A percentile compares a stretch with the other conserved stretches of the same genome.
phyloP scores from a whole-genome alignment of 768 basidiomycete species.

The Amanita molliuscula region DNA sequence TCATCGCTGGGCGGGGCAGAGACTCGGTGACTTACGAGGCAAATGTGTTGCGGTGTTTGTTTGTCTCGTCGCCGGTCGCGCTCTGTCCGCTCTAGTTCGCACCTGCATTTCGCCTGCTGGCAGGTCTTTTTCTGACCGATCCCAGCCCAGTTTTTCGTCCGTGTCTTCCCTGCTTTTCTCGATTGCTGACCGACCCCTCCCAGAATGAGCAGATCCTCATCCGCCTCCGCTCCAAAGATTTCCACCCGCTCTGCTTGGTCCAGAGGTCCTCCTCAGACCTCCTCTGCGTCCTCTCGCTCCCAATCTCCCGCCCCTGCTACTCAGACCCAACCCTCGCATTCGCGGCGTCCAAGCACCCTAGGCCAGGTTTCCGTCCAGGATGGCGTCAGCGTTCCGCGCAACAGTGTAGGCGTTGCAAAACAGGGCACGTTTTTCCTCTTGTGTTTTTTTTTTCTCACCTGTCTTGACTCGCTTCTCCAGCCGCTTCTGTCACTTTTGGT shows the following conservation, averaged over 20 bases:
- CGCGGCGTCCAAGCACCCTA: conserved; percentile 70
- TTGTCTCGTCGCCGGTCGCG: conserved; percentile 34
- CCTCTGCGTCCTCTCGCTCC: conserved; percentile 54
- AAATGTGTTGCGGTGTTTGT: conserved; percentile 1
- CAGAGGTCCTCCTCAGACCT: conserved; percentile 71
- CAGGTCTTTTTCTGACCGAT: conserved; percentile 84
- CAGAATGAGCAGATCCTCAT: conserved; percentile 93
- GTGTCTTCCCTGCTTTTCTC: conserved; percentile 13
- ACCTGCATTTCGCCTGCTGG: conserved; percentile 73
- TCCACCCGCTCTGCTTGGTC: conserved; percentile 84
- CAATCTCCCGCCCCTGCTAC: conserved; percentile 65
- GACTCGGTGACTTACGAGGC: neutral
- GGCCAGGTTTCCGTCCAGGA: conserved; percentile 66
- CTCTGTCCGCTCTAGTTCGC: conserved; percentile 24
- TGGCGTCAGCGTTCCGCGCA: conserved; percentile 65
- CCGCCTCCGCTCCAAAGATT: conserved; percentile 63
- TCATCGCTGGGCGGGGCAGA: neutral
- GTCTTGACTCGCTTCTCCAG: conserved; percentile 20
- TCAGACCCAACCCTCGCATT: conserved; percentile 48
- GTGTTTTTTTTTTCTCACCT: conserved; percentile 9
- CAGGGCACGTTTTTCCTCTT: conserved; percentile 37
- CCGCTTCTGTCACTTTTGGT: conserved; percentile 75
- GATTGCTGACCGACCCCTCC: conserved; percentile 10
- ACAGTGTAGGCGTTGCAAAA: conserved; percentile 56
- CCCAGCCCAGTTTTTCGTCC: conserved; percentile 30